A percentile compares a stretch with the other conserved stretches of the same genome.
These are phyloP conservation scores for Eimeria tenella DNA, from an alignment of 169 alveolate species.

Conservation along the genomic window DNA sequence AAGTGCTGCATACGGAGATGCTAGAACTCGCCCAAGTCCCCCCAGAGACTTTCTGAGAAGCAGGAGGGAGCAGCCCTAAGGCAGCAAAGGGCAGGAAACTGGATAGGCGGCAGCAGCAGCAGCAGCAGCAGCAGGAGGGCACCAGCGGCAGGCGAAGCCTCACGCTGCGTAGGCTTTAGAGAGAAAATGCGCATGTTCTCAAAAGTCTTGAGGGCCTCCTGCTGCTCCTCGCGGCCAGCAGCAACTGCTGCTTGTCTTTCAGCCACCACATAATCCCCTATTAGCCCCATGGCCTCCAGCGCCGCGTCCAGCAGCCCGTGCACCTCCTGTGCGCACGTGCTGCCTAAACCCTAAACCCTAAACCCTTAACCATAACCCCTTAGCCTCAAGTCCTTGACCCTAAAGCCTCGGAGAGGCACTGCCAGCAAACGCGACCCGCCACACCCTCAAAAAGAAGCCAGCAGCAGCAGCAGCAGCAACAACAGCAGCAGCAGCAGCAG, in stretches of 20 bases:
- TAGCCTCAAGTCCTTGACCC: background rate
- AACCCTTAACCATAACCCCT: background rate
- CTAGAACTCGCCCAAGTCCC: too few species aligned
- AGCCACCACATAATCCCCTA: conserved; percentile 70
- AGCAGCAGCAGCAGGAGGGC: background rate
- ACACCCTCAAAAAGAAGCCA: background rate
- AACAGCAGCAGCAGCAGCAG: conserved; percentile 10
- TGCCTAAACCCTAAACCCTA: background rate
- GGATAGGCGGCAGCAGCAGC: background rate
- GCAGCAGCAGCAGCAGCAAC: conserved; percentile 1
- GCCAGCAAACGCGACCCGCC: background rate
- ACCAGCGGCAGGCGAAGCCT: background rate
- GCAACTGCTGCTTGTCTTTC: conserved; percentile 51
- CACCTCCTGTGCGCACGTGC: conserved; percentile 63
- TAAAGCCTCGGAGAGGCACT: background rate
- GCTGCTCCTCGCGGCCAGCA: conserved; percentile 10
- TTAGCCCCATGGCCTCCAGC: conserved; percentile 38
- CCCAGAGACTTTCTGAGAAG: background rate
- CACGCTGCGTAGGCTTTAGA: background rate
- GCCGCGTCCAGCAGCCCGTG: conserved; percentile 77
- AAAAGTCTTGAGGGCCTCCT: background rate
- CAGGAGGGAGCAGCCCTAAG: background rate
- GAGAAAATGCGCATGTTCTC: background rate
- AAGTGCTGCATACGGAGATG: background rate
- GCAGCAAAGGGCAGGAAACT: background rate